Evolutionary conservation across 768 basidiomycete genomes (phyloP), one percentile per base, ranked within the genome.

Genomic region (Piloderma croceum): DNA sequence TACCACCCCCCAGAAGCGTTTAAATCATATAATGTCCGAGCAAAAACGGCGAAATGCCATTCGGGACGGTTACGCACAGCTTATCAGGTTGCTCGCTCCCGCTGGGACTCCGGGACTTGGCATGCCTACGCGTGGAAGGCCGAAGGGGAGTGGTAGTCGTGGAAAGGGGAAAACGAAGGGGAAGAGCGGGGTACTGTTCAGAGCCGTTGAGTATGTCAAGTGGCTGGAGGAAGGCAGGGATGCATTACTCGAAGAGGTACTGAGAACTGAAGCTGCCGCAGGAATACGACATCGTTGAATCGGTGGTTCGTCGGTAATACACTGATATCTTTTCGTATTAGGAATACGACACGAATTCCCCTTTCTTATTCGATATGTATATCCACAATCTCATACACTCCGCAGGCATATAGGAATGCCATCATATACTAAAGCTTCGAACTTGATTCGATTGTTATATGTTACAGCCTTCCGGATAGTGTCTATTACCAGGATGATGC

Each of bases 21-120:
- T 89, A 12, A 91, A 92, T 58, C 90, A 94, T 67, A 92, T 94
- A 69, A 81, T 90, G 76, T 90, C 88, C 6, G 91, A 94, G 58
- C 90, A 94, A 63, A 89, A 89, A 54, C 85, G 91, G 6, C 79
- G 91, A 7, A 93, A 93, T 53, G 86, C 87, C 37, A 94, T 94
- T 50, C 81, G 88, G 31, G 83, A 88, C 46, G 90, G 90, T 29
- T 94, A 92, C 61, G 80, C 87, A 1, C 87, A 90, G 56, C 65
- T 94, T 31, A 90, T 90, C 23, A 65, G 81, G 0, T 67, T 94
- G 18, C 79, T 93, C 39, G 79, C 87, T 0, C 85, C 88, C n/a
- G 81, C 79, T 4, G 87, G 85, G 4, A 70, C 79, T 2, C 76
- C 82, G 36, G 71, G 74, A 0, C 76, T 85, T 27, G 79, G 76